Evolutionary conservation across 305 asterid genomes (phyloP), one percentile per base, ranked within the genome.

Genomic region (Fraxinus dipetala): DNA sequence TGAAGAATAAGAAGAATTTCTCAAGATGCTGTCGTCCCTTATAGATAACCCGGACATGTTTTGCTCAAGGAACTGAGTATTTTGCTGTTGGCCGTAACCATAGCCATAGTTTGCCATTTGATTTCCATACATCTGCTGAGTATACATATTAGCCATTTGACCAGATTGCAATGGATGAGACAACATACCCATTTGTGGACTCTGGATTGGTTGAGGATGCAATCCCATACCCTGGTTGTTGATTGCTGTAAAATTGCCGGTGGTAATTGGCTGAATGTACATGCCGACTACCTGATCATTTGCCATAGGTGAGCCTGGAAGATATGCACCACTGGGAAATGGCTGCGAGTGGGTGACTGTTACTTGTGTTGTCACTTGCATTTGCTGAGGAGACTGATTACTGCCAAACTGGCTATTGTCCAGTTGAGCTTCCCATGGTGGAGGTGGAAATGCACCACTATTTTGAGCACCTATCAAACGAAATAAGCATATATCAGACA

Each of bases 351-450:
- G 80, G 14, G 79, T 54, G 13, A 80, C 78, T 16, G 79, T 86
- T 67, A 81, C 85, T 82, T 85, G 95, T 28, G 85, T 56, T 22
- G 85, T 65, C 79, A 30, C 85, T 80, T 92, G 97, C 83, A 87
- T 83, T 48, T 75, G 86, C 79, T 87, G 95, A 43, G 82, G 32
- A 72, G 88, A 85, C 76, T 85, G 94, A 82, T 83, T 85, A 51
- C 79, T 83, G 26, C 86, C 56, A 28, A 86, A 86, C 79, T 85
- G 85, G 82, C 85, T 79, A 77, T 75, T 83, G 38, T 93, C 97
- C 7, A 87, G 72, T 78, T 91, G 93, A 26, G 90, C 91, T 87
- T 96, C 99, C 99, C 99, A 96, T n/a, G 99, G 98, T 26, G 99
- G 99, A 48, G 97, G 98, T 76, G 99, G 99, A 48, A 94, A 75